A percentile compares a stretch with the other conserved stretches of the same genome.
Evolutionary conservation across 768 basidiomycete species (phyloP).

Genomic region (Lepiota venenata): DNA sequence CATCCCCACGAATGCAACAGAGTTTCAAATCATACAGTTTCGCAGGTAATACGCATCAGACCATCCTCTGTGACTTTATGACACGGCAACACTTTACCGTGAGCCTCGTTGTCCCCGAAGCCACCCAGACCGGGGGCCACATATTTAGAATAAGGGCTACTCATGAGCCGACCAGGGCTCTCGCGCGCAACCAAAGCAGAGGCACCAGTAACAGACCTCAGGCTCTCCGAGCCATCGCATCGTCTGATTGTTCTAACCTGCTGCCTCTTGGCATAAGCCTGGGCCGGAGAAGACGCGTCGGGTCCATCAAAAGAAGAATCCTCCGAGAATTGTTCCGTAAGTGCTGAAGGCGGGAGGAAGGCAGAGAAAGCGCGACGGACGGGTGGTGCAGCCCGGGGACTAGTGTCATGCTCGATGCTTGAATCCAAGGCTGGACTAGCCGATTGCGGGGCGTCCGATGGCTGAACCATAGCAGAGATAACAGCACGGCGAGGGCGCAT

Average conservation of each 20-base stretch:
- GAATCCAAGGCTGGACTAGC: constrained; percentile 39
- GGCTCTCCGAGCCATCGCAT: constrained; percentile 81
- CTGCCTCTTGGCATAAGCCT: constrained; percentile 76
- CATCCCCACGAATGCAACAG: constrained; percentile 6
- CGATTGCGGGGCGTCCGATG: constrained; percentile 37
- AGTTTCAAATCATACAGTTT: constrained; percentile 58
- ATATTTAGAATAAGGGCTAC: constrained; percentile 47
- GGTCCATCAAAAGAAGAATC: constrained; percentile 62
- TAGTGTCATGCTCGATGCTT: constrained; percentile 21
- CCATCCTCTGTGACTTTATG: constrained; percentile 94
- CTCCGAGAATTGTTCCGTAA: constrained; percentile 41
- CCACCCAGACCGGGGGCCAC: constrained; percentile 68
- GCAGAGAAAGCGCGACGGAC: constrained; percentile 76
- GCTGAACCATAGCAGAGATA: constrained; percentile 58
- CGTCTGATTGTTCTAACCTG: constrained; percentile 74
- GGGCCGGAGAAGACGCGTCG: constrained; percentile 78
- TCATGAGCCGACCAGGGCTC: constrained; percentile 24
- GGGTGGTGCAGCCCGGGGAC: constrained; percentile 42
- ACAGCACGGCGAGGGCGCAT: constrained; percentile 66
- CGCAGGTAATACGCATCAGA: constrained; percentile 79
- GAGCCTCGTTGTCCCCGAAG: constrained; percentile 90
- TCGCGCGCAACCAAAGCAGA: constrained; percentile 52
- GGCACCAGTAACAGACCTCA: constrained; percentile 68
- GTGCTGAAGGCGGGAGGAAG: constrained; percentile 54
- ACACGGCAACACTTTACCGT: constrained; percentile 93